Percentiles rank a stretch among this genome's conserved stretches.
These are phyloP conservation scores for Podospora sp. DNA, from an alignment of 495 filamentous ascomycete genomes.

Conservation along the genomic window DNA sequence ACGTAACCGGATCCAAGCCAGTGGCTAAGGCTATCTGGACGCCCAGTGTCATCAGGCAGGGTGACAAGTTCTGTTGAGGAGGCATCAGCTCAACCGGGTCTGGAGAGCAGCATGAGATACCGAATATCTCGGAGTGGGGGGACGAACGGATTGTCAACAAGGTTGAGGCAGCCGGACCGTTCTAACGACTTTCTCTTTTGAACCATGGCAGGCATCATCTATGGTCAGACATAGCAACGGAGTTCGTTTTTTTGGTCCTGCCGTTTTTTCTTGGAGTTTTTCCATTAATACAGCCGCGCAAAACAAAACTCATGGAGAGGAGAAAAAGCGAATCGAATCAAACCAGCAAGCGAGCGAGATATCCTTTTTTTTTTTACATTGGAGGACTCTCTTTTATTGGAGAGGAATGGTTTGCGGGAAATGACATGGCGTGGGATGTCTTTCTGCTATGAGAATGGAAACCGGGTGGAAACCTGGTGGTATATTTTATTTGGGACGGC, in stretches of 20 bases:
- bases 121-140: not conserved
- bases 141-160: not conserved
- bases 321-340: not conserved
- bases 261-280: not conserved
- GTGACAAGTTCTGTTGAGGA: not conserved
- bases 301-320: not conserved
- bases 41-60: not conserved
- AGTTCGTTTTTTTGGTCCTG: slow-evolving; percentile 15
- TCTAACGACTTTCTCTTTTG: not conserved
- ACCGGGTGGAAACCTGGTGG: not conserved
- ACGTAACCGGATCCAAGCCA: not conserved
- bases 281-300: not conserved
- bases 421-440: not conserved
- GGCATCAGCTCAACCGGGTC: not conserved
- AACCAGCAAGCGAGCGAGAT: not conserved
- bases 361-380: not conserved
- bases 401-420: not conserved
- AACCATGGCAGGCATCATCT: not conserved
- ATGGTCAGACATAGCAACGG: slow-evolving; percentile 18
- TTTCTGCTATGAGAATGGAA: not conserved
- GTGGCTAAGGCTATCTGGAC: not conserved
- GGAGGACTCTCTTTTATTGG: not conserved
- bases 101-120: not conserved
- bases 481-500: not conserved
- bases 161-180: not conserved